Base-by-base conservation (phyloP, 2,329 filamentous ascomycete genomes). In the Zymoseptoria passerinii region DNA sequence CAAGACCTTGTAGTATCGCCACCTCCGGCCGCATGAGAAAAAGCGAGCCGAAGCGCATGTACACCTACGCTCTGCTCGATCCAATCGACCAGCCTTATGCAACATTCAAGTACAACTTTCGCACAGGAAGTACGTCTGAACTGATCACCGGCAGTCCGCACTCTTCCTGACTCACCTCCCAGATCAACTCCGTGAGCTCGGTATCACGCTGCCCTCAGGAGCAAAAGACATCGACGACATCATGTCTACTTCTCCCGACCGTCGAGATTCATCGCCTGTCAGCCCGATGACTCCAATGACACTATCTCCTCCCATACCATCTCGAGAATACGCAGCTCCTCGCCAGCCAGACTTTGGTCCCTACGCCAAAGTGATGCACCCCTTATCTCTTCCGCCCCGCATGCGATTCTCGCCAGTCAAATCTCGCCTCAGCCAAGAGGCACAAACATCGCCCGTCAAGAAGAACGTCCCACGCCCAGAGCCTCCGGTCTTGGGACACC, bases 11-110 rank as follows among this genome's bases (percentile, higher is more conserved):
- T 27, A 64, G 61, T 19, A 53, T 59, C 52, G 76, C 74, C 18
- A 75, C 76, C 4, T 65, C 67, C 20, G 63, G 63, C 16, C 55
- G 55, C 19, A 67, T 75, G 8, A 72, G 72, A 53, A 61, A 66
- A 35, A 68, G 74, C 35, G 71, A 77, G 9, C 76, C 75, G 8
- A 74, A 73, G 60, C 69, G 72, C 3, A 78, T 73, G 65, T 81
- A 80, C 67, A 75, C 73, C 54, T 80, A 79, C 55, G 75, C 77
- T 1, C 72, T 81, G 18, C 67, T 80, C 19, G 78, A 81, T 65
- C 72, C 78, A 1, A 55, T 75, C 6, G 76, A 80, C 61, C 65
- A 72, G 62, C 79, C 79, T 2, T 80, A 77, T 59, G 77, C 71
- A 3, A 75, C 68, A 1, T 79, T 81, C 60, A 68, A 72, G 28